These are phyloP conservation scores for Curvularia eragrostidis DNA, from an alignment of 2,329 filamentous ascomycete species.

Conservation along the genomic window DNA sequence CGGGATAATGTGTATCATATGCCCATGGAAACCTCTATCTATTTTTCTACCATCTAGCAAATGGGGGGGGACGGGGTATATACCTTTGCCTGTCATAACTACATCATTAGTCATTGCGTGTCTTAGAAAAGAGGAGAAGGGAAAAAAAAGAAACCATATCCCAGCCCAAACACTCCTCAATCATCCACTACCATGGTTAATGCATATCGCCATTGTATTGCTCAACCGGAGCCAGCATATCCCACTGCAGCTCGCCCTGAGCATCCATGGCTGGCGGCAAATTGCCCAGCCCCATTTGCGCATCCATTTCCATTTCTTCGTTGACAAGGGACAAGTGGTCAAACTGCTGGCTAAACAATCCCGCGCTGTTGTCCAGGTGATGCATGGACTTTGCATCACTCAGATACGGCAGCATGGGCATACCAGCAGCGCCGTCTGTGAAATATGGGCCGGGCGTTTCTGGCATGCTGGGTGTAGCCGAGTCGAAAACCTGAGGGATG, in stretches of 20 bases:
- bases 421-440: slow-evolving; percentile 12
- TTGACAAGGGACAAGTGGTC: slow-evolving; percentile 27
- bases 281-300: slow-evolving; percentile 29
- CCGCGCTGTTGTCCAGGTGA: background rate
- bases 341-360: slow-evolving; percentile 19
- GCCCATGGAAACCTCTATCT: no score
- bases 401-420: slow-evolving; percentile 9
- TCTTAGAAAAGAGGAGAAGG: background rate
- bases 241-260: slow-evolving; percentile 30
- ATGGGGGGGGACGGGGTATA: no score
- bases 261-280: slow-evolving; percentile 31
- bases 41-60: no score
- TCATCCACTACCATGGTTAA: background rate
- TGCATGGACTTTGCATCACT: slow-evolving; percentile 12
- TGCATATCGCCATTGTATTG: slow-evolving; percentile 28
- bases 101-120: background rate
- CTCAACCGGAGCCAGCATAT: slow-evolving; percentile 37
- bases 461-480: slow-evolving; percentile 40
- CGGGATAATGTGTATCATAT: no score
- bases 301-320: slow-evolving; percentile 36
- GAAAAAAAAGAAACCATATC: background rate
- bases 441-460: slow-evolving; percentile 42
- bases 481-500: slow-evolving; percentile 26
- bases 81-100: no score
- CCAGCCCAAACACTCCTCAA: background rate